Evolutionary conservation across 176 grass and related monocot species (phyloP).

Genomic region (Triticum urartu): DNA sequence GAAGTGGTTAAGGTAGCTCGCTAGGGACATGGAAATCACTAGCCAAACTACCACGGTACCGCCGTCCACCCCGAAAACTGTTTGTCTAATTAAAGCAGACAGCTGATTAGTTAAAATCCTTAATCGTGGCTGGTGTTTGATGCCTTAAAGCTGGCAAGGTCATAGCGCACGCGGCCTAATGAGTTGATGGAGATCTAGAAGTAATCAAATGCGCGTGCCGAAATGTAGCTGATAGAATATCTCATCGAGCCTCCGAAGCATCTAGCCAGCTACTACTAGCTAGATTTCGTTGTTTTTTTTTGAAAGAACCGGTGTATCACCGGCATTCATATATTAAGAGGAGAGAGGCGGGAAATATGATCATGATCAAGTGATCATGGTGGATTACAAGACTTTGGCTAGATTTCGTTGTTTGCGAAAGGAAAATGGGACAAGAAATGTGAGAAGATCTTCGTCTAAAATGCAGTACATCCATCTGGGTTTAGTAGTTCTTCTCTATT

Average conservation of each 20-base stretch:
- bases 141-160: not conserved
- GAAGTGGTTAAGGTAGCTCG: not conserved
- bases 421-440: too few species aligned
- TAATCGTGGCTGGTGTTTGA: too few species aligned
- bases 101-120: not conserved
- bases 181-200: too few species aligned
- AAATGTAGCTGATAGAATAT: not conserved
- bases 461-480: too few species aligned
- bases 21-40: slow-evolving; percentile 24
- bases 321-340: too few species aligned
- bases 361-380: too few species aligned
- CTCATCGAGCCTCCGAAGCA: not conserved
- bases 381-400: not conserved
- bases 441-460: too few species aligned
- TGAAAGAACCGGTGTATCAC: too few species aligned
- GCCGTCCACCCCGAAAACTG: slow-evolving; percentile 17
- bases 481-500: too few species aligned
- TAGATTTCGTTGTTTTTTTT: too few species aligned
- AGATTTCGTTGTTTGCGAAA: not conserved
- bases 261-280: not conserved
- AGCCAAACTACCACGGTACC: not conserved
- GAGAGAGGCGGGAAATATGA: too few species aligned
- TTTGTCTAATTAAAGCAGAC: not conserved
- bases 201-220: not conserved
- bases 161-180: too few species aligned